These are phyloP conservation scores for Crucihimalaya himalaica DNA, from an alignment of 345 rosid genomes.

Conservation along the genomic window DNA sequence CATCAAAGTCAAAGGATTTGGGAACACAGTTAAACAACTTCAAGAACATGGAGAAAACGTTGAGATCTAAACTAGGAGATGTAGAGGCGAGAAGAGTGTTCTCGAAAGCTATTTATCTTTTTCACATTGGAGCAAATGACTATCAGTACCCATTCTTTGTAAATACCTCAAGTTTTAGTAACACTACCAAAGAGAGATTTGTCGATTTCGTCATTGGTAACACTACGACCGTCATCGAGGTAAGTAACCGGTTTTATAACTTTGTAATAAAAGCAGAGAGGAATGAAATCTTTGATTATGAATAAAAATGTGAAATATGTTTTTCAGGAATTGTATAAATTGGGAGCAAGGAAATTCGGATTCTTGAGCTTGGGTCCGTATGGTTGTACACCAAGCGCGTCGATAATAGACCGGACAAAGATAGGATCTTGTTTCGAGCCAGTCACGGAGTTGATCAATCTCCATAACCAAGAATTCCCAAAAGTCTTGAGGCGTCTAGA, in stretches of 20 bases:
- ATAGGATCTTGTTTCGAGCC: conserved; percentile 55
- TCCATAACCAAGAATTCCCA: conserved; percentile 62
- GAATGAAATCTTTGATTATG: neutral
- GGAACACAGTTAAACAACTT: conserved; percentile 51
- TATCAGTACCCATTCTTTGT: conserved; percentile 64
- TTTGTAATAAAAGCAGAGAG: neutral
- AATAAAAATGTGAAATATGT: neutral
- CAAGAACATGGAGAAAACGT: conserved; percentile 45
- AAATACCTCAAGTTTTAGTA: conserved; percentile 47
- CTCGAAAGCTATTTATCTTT: conserved; percentile 61
- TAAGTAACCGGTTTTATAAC: neutral
- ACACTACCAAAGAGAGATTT: conserved; percentile 42
- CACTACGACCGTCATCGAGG: conserved; percentile 50
- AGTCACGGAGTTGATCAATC: conserved; percentile 40
- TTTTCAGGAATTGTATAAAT: conserved; percentile 57
- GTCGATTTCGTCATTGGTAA: conserved; percentile 56
- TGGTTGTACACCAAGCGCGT: conserved; percentile 63
- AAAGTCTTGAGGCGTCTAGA: conserved; percentile 45
- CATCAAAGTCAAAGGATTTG: conserved; percentile 19
- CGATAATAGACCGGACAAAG: conserved; percentile 37
- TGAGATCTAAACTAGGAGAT: conserved; percentile 50
- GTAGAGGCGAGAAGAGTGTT: conserved; percentile 44
- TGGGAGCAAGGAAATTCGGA: conserved; percentile 74
- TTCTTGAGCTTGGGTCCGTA: conserved; percentile 56
- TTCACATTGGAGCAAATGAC: conserved; percentile 73